Conservation (phyloP, 352 stramenopile species). For the Pythium scleroteichum region DNA sequence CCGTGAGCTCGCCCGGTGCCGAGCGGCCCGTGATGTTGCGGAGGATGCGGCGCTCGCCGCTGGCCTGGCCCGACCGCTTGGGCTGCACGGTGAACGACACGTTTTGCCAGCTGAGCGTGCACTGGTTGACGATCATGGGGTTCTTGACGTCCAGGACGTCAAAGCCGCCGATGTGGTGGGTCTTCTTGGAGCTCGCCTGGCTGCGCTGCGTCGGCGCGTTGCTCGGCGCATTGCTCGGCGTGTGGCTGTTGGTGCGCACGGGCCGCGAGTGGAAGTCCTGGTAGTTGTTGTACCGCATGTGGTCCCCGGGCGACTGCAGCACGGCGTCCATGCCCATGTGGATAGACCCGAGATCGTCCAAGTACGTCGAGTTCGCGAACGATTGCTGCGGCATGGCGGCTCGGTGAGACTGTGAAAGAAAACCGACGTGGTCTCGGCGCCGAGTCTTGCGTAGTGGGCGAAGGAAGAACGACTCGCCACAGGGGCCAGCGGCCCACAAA, state of each 20-base stretch:
- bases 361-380: background rate
- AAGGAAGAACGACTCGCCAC: background rate
- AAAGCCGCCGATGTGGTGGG: background rate
- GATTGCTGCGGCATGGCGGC: background rate
- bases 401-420: background rate
- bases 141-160: constrained; percentile 30
- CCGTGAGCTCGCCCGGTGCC: constrained; percentile 58
- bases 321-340: constrained; percentile 17
- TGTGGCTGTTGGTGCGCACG: background rate
- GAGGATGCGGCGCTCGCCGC: constrained; percentile 38
- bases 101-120: constrained; percentile 69
- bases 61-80: constrained; percentile 3
- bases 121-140: constrained; percentile 32
- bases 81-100: constrained; percentile 57
- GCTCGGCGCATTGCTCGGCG: constrained; percentile 4
- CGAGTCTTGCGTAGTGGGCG: background rate
- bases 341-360: background rate
- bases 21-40: constrained; percentile 60
- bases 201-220: background rate
- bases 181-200: constrained; percentile 2
- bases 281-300: constrained; percentile 10
- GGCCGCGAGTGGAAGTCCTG: constrained; percentile 10
- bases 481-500: too few relatives aligned
- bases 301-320: constrained; percentile 16
- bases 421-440: background rate